A percentile compares a stretch with the other conserved stretches of the same genome.
Evolutionary conservation across 2,329 filamentous ascomycete genomes (phyloP).

Genomic region (Colletotrichum abscissum): DNA sequence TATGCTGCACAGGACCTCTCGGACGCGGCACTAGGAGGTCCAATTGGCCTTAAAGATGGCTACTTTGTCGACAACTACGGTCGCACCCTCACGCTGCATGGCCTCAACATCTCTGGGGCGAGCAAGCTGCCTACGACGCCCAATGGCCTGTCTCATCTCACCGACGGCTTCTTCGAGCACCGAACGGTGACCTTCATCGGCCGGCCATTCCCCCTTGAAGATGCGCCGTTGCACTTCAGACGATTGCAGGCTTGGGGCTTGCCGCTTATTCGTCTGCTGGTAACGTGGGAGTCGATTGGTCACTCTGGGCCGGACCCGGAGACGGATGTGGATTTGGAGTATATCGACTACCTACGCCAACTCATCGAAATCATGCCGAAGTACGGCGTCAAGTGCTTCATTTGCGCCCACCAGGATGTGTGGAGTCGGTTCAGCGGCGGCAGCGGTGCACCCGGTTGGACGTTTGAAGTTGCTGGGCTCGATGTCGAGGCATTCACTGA

Average conservation of each 20-base stretch:
- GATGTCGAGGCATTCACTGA: conserved; percentile 48
- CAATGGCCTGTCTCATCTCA: conserved; percentile 51
- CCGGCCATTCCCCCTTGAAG: conserved; percentile 50
- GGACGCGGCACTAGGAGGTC: conserved; percentile 46
- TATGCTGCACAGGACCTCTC: conserved; percentile 48
- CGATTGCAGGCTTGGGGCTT: conserved; percentile 52
- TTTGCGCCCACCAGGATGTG: conserved; percentile 56
- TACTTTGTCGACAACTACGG: conserved; percentile 49
- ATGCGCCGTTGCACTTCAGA: conserved; percentile 52
- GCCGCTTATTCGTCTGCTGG: conserved; percentile 51
- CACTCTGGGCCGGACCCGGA: conserved; percentile 45
- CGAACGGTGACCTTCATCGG: conserved; percentile 52
- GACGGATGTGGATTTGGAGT: conserved; percentile 50
- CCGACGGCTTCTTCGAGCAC: conserved; percentile 53
- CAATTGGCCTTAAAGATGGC: conserved; percentile 42
- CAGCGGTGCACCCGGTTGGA: conserved; percentile 55
- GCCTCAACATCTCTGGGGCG: conserved; percentile 54
- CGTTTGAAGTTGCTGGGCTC: conserved; percentile 52
- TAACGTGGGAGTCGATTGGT: conserved; percentile 55
- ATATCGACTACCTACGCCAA: conserved; percentile 49
- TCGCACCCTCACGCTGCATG: conserved; percentile 52
- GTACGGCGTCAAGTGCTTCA: conserved; percentile 53
- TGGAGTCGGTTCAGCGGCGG: conserved; percentile 56
- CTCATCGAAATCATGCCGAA: conserved; percentile 50
- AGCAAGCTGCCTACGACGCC: conserved; percentile 52